phyloP scores from a whole-genome alignment of 2,329 filamentous ascomycete genomes.

The Scleromitrula shiraiana region DNA sequence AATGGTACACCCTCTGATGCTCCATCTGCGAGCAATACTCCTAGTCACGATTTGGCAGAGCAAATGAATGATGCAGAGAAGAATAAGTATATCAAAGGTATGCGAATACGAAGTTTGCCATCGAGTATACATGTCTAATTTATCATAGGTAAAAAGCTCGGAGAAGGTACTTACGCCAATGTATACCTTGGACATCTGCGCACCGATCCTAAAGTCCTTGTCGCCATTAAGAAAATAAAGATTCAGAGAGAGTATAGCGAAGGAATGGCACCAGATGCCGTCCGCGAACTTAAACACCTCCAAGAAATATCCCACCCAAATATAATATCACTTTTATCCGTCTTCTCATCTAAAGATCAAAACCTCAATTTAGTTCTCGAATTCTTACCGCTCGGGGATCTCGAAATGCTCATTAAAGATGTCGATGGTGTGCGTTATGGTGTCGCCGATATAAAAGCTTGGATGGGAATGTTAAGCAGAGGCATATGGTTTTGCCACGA shows the following conservation, averaged over 20 bases:
- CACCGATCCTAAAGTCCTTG: slow-evolving; percentile 60
- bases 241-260: slow-evolving; percentile 79
- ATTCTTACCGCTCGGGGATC: slow-evolving; percentile 84
- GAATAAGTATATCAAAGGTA: slow-evolving; percentile 82
- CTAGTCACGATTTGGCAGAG: slow-evolving; percentile 57
- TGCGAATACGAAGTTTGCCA: too few species aligned
- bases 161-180: slow-evolving; percentile 93
- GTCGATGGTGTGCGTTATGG: slow-evolving; percentile 70
- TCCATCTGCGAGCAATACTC: slow-evolving; percentile 11
- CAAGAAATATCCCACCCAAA: slow-evolving; percentile 93
- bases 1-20: slow-evolving; percentile 16
- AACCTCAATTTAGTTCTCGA: slow-evolving; percentile 95
- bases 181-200: slow-evolving; percentile 84
- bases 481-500: slow-evolving; percentile 96
- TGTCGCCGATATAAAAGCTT: slow-evolving; percentile 87
- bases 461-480: slow-evolving; percentile 95
- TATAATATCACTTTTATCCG: slow-evolving; percentile 84
- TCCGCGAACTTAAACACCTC: slow-evolving; percentile 91
- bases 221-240: slow-evolving; percentile 94
- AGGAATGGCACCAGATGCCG: slow-evolving; percentile 87
- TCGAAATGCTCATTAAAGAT: slow-evolving; percentile 91
- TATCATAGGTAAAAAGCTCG: slow-evolving; percentile 77
- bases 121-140: too few species aligned
- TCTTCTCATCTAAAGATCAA: slow-evolving; percentile 93
- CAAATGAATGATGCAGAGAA: slow-evolving; percentile 76